A percentile compares a stretch with the other conserved stretches of the same genome.
Evolutionary conservation across 768 basidiomycete genomes (phyloP).

Genomic region (Leccinum arenicola): DNA sequence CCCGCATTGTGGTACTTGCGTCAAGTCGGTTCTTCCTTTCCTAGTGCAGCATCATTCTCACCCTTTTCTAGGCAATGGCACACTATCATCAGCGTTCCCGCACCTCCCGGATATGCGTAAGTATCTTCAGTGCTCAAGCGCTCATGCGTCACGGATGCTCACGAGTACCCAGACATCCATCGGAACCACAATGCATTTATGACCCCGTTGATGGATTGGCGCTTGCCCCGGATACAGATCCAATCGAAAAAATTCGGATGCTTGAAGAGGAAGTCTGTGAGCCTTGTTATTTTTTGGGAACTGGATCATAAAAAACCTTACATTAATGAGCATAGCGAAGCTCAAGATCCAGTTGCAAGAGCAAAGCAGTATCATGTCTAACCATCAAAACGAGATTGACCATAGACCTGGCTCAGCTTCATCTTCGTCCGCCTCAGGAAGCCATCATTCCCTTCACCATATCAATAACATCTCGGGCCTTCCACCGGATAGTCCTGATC

Average conservation of each 20-base stretch:
- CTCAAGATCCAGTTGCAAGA: conserved; percentile 63
- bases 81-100: conserved; percentile 76
- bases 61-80: conserved; percentile 65
- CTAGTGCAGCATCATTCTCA: conserved; percentile 7
- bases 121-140: conserved; percentile 22
- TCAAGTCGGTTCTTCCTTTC: conserved; percentile 55
- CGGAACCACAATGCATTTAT: conserved; percentile 81
- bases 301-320: conserved; percentile 9
- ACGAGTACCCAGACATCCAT: conserved; percentile 60
- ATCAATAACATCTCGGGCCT: conserved; percentile 11
- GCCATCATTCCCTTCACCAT: conserved; percentile 2
- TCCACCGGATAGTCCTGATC: conserved; percentile 48
- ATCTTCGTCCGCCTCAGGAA: conserved; percentile 17
- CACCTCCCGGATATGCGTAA: conserved; percentile 82
- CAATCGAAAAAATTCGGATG: conserved; percentile 72
- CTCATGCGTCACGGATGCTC: not conserved
- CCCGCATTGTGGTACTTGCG: conserved; percentile 81
- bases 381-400: conserved; percentile 15
- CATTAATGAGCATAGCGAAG: conserved; percentile 41
- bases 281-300: conserved; percentile 14
- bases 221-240: conserved; percentile 74
- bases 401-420: conserved; percentile 21
- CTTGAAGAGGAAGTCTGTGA: conserved; percentile 77
- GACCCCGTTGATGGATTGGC: conserved; percentile 82
- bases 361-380: conserved; percentile 36